phyloP scores from a whole-genome alignment of 2,329 filamentous ascomycete species.

The Claviceps pazoutovae region DNA sequence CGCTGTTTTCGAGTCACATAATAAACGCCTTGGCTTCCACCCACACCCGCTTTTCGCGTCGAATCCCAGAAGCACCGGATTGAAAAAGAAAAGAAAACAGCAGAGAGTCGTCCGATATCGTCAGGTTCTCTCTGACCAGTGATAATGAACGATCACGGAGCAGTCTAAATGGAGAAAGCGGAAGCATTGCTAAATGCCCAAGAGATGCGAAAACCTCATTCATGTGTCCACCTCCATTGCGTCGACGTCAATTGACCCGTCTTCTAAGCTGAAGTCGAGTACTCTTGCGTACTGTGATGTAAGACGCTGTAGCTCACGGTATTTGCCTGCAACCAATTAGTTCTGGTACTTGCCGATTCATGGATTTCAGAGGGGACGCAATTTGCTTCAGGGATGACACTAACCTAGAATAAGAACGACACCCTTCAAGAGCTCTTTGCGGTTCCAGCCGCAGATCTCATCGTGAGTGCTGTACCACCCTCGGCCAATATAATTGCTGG shows the following conservation, averaged over 20 bases:
- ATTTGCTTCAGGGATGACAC: constrained; percentile 16
- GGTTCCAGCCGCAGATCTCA: constrained; percentile 79
- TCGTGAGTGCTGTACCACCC: constrained; percentile 56
- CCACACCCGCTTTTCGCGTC: not conserved
- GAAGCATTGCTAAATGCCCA: not conserved
- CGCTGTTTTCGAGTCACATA: not conserved
- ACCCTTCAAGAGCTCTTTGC: constrained; percentile 74
- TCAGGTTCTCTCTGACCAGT: not conserved
- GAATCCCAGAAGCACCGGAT: not conserved
- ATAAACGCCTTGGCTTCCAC: not conserved
- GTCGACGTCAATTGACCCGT: constrained; percentile 28
- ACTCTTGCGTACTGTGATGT: constrained; percentile 89
- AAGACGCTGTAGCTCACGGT: constrained; percentile 81
- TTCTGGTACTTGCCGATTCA: constrained; percentile 12
- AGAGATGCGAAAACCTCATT: not conserved
- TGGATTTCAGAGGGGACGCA: not conserved
- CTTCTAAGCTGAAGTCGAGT: constrained; percentile 47
- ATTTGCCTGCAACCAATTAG: constrained; percentile 56
- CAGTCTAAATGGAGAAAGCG: not conserved
- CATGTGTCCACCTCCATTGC: constrained; percentile 28
- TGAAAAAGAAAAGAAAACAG: not conserved
- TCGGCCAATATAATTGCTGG: constrained; percentile 28
- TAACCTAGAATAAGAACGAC: constrained; percentile 86
- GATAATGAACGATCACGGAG: not conserved
- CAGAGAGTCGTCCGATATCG: not conserved